Base-by-base conservation (phyloP, 371 early-diverging fungal species). In the Mortierella sp. region DNA sequence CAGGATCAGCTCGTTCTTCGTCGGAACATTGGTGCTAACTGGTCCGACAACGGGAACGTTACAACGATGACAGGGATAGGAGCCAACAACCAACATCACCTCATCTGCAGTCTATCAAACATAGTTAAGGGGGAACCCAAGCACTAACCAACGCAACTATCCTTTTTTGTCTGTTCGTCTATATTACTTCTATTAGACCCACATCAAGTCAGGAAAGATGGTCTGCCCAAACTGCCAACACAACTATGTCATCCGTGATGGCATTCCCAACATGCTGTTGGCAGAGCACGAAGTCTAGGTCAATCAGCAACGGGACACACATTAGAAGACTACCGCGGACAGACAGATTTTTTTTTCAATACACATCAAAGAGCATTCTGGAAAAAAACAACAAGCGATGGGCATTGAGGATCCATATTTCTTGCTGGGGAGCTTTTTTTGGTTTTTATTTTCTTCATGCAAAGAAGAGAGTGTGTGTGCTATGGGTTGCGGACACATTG, bases 241-340 rank as follows among this genome's bases (percentile, higher is more conserved):
- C 83, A 92, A 95, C 43, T 99, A 96, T 86, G 93, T 91, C 66
- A 96, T 99, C 83, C 94, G 90, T 67, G 95, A 98, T 79, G 97
- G 97, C 44, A 96, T 99, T 70, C 97, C 99, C 69, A 99, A 99
- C 88, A 98, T 99, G 98, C 90, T 99, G 19, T 89, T 99, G 45
- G 95, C 94, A 50, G 99, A 98, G 76, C 94, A 93, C 68, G 99
- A 99, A 88, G 94, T 98, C 66, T 97, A 93, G 89, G 81, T 24
- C 22, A 66, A 13, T 29, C 3, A 77, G 0, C 7, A 24, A 66
- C 14, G 11, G 24, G 37, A 31, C n/a, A 34, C 31, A 19, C 22
- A 19, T 9, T 50, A 50, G 24, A 50, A 50, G 9, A 47, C 16
- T 7, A 50, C 22, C 10, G 24, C n/a, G n/a, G n/a, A n/a, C 24